A percentile compares a stretch with the other conserved stretches of the same genome.
phyloP scores from a whole-genome alignment of 768 basidiomycete species.

The Tephrocybe sp. region DNA sequence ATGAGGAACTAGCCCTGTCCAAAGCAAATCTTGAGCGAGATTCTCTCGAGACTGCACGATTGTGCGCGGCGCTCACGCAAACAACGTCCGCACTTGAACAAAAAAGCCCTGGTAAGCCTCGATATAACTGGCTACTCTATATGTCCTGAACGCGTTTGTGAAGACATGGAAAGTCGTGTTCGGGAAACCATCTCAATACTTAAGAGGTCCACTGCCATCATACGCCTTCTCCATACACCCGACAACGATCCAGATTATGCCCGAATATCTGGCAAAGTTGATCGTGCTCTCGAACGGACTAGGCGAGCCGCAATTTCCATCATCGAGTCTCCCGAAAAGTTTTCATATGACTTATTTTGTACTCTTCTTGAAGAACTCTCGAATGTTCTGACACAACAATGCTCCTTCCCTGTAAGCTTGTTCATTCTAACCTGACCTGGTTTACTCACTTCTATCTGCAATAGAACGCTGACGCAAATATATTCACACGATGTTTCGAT shows the following conservation, averaged over 20 bases:
- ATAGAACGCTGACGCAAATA: constrained; percentile 30
- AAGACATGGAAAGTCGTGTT: constrained; percentile 15
- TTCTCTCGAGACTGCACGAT: constrained; percentile 36
- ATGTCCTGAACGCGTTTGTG: not conserved
- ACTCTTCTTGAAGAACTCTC: constrained; percentile 32
- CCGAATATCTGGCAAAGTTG: constrained; percentile 50
- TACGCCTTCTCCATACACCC: constrained; percentile 9
- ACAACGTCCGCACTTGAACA: constrained; percentile 39
- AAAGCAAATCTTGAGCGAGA: constrained; percentile 13
- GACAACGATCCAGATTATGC: constrained; percentile 31
- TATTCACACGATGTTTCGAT: constrained; percentile 49
- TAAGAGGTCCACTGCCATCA: constrained; percentile 16
- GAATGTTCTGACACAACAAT: constrained; percentile 26
- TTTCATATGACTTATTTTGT: constrained; percentile 22
- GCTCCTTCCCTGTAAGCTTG: constrained; percentile 29
- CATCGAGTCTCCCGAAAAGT: constrained; percentile 34
- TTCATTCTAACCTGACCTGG: not conserved
- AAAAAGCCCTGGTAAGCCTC: constrained; percentile 15
- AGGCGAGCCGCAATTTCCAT: constrained; percentile 49
- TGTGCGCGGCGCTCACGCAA: constrained; percentile 45
- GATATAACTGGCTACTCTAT: not conserved
- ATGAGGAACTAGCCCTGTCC: not conserved
- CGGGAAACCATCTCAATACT: constrained; percentile 20
- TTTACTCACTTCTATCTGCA: constrained; percentile 7
- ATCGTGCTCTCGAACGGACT: constrained; percentile 59